Percentiles rank a stretch among this genome's conserved stretches.
Conservation (phyloP, 345 rosid species). For the Moricandia moricandioides region DNA sequence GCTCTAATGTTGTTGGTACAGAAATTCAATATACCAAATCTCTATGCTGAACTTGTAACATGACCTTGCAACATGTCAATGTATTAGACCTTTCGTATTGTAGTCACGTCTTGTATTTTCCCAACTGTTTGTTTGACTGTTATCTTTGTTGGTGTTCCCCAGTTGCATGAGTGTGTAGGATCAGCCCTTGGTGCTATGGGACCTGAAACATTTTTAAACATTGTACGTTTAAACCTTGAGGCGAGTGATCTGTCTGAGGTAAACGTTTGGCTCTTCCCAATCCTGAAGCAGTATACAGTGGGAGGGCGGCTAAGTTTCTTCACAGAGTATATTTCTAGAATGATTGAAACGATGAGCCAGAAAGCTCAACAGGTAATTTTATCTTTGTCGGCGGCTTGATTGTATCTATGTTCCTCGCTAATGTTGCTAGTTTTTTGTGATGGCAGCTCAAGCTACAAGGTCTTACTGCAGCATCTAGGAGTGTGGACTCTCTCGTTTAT, state of each 20-base stretch:
- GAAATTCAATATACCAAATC: background rate
- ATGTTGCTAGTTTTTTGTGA: constrained; percentile 19
- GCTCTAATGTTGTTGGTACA: constrained; percentile 14
- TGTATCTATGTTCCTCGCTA: background rate
- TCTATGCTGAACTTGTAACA: background rate
- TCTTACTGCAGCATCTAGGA: constrained; percentile 56
- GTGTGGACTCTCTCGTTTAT: constrained; percentile 65
- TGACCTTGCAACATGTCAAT: background rate
- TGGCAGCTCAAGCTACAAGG: constrained; percentile 81
- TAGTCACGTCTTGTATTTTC: constrained; percentile 11
- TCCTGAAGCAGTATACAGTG: constrained; percentile 85
- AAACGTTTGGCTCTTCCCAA: constrained; percentile 92
- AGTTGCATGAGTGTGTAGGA: constrained; percentile 94
- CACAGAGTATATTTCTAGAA: constrained; percentile 53
- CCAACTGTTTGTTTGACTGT: constrained; percentile 16
- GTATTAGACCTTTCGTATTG: background rate
- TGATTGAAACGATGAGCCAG: constrained; percentile 49
- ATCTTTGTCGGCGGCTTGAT: background rate
- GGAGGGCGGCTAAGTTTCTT: constrained; percentile 83
- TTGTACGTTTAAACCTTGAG: constrained; percentile 75
- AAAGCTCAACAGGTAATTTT: constrained; percentile 61
- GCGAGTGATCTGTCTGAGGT: constrained; percentile 75
- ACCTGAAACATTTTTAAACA: constrained; percentile 69
- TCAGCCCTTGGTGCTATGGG: constrained; percentile 95
- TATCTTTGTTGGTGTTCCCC: constrained; percentile 31